Evolutionary conservation across 169 alveolate genomes (phyloP).

Genomic region (Babesia bigemina): DNA sequence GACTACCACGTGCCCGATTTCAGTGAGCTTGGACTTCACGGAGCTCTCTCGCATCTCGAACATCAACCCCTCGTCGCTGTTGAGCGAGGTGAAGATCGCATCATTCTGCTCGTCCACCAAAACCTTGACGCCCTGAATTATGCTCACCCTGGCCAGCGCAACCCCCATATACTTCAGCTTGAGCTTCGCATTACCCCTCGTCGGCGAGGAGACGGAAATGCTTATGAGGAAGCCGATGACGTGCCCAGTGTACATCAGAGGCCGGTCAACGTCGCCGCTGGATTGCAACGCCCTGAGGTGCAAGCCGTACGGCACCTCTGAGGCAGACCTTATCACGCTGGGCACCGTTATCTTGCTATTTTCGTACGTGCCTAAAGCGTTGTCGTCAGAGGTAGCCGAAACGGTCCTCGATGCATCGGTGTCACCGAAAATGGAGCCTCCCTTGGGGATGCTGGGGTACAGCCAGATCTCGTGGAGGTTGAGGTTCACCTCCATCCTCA

Average conservation of each 20-base stretch:
- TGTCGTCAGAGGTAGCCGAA: background rate
- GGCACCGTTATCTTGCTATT: constrained; percentile 1
- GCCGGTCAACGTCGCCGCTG: background rate
- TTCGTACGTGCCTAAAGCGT: background rate
- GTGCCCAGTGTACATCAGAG: background rate
- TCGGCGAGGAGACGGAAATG: constrained; percentile 8
- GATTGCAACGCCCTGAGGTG: background rate
- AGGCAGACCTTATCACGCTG: background rate
- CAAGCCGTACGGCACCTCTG: constrained; percentile 5
- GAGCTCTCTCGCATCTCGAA: constrained; percentile 27
- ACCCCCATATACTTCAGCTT: constrained; percentile 38
- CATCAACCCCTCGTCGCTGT: constrained; percentile 10
- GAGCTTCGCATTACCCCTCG: background rate
- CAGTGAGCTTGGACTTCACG: constrained; percentile 5
- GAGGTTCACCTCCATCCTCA: constrained; percentile 2
- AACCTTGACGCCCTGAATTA: background rate
- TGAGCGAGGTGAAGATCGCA: background rate
- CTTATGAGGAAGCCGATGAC: constrained; percentile 39
- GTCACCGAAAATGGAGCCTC: background rate
- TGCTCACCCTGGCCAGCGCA: constrained; percentile 7
- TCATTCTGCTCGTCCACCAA: constrained; percentile 33
- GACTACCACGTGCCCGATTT: constrained; percentile 27
- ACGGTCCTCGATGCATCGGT: background rate
- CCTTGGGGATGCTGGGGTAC: constrained; percentile 13
- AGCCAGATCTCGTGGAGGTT: constrained; percentile 26